Evolutionary conservation across 257 asterid genomes (phyloP), one percentile per base, ranked within the genome.

Genomic region (Solanum peruvianum): DNA sequence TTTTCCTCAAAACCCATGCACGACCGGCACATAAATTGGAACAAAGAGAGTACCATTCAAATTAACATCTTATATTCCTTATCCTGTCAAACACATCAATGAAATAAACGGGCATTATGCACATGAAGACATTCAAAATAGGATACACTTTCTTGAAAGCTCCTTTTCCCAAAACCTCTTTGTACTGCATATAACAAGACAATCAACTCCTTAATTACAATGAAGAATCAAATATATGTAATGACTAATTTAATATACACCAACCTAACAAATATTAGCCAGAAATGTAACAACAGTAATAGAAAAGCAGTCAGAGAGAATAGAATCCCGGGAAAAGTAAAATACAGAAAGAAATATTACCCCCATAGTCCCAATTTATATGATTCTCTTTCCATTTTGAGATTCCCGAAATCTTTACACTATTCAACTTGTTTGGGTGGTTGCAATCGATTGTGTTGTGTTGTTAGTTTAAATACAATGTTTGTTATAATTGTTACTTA

Each of bases 121-220:
- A 88, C 33, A 20, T 70, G 76, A 86, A 45, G 62, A 9, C 64
- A 16, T 45, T 78, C 75, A n/a, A 75, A 27, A 87, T 90, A 91
- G 93, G 96, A 90, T 96, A 96, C 99, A 96, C 99, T 96, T 94
- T 96, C 93, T 96, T 96, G 91, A 90, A 96, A 90, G 99, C 98
- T 91, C 99, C 99, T 94, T 87, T 95, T 39, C 99, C 99, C 33
- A 96, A 87, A 49, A 95, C 89, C 90, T 96, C 99, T 85, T 95
- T 97, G 87, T 97, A 97, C 99, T 97, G 98, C 95, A 92, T 73
- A 78, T 15, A 66, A 84, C 42, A 87, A 87, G 76, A 52, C 87
- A 70, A 27, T 44, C 42, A 76, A 66, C 37, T 69, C 29, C 44
- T 13, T 27, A 80, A 67, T 80, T 29, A n/a, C 67, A 80, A 29